Evolutionary conservation across 352 stramenopile genomes (phyloP), one percentile per base, ranked within the genome.

Genomic region (Peronosclerospora sorghi): DNA sequence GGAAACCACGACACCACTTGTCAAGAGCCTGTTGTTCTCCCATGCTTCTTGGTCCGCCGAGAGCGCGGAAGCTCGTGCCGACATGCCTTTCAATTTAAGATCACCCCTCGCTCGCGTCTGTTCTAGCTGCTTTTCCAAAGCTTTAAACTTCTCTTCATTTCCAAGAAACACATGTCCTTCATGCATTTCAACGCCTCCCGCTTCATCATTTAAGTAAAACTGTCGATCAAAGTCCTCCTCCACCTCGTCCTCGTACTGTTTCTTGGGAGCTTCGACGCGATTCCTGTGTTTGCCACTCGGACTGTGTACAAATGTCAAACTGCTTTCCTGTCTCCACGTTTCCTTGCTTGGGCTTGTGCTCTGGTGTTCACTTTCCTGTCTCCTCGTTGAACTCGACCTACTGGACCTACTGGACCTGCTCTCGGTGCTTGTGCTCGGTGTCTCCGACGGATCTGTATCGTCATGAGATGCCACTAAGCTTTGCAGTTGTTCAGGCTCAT

Each of bases 31-130:
- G 63, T 98, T 98, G 42, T 92, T 96, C 68, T 99, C 96, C 96
- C 96, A 99, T 20, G 93, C 94, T 41, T 98, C 89, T 71, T 98
- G 95, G 72, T 99, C 96, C 21, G 83, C 84, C 41, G 96, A 85
- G 10, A 98, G 60, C 12, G 93, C 93, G 34, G 82, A 97, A 24
- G 86, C 80, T 45, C 83, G 75, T 4, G 93, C 87, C 14, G 87
- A 95, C 57, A 96, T 94, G 28, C 86, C 79, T 10, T 75, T 68
- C 13, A 94, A 42, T 50, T 97, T 96, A 15, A 68, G 85, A 24
- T 96, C 82, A n/a, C 83, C 86, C 26, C 69, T 50, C 24, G 83
- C 67, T 26, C 73, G 60, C 14, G 69, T 84, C 53, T 89, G 71
- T 24, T 73, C 77, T 49, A 97, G 83, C 46, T 93, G 79, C 15